phyloP scores from a whole-genome alignment of 1,139 yeast species.

The Suhomyces coccinellae region DNA sequence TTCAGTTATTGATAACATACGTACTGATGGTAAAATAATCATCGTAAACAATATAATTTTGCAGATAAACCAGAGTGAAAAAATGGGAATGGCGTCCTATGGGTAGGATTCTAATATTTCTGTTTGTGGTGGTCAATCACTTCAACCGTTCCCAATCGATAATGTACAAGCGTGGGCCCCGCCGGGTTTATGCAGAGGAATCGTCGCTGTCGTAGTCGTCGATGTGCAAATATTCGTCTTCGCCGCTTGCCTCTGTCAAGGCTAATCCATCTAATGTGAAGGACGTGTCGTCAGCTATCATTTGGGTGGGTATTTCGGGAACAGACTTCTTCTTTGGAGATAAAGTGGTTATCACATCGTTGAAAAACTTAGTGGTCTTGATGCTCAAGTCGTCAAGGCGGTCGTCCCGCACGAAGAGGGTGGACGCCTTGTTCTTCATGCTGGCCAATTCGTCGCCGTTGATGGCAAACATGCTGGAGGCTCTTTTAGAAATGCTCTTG shows the following conservation, averaged over 20 bases:
- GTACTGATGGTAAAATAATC: background rate
- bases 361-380: conserved; percentile 18
- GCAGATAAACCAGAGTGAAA: too few relatives aligned
- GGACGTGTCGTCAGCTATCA: conserved; percentile 26
- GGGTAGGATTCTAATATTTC: background rate
- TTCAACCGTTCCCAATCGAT: background rate
- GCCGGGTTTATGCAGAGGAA: conserved; percentile 3
- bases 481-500: conserved; percentile 8
- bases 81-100: background rate
- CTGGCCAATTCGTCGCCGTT: conserved; percentile 9
- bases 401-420: conserved; percentile 10
- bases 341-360: conserved; percentile 17
- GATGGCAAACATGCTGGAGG: conserved; percentile 9
- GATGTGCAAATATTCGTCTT: conserved; percentile 23
- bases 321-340: conserved; percentile 16
- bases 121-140: background rate
- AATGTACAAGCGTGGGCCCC: conserved; percentile 1
- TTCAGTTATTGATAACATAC: too few relatives aligned
- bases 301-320: background rate
- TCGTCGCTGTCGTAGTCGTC: conserved; percentile 29
- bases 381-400: conserved; percentile 14
- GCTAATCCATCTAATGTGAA: conserved; percentile 29
- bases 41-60: background rate
- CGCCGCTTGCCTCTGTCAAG: conserved; percentile 10
- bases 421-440: conserved; percentile 26